Evolutionary conservation across 345 rosid genomes (phyloP), one percentile per base, ranked within the genome.

Genomic region (Anacardium occidentale): DNA sequence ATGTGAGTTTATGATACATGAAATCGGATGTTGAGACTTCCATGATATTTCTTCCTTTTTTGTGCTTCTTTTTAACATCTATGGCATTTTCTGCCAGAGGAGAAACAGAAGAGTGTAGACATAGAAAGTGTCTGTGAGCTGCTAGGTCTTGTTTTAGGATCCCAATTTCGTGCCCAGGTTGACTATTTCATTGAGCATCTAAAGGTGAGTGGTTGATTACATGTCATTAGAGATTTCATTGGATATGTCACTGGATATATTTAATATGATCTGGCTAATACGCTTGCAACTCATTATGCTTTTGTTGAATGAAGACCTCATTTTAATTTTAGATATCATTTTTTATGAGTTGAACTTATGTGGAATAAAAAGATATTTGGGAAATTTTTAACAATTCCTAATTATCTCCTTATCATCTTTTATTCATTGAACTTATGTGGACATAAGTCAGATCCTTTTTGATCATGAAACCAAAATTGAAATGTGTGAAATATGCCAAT

Each of bases 91-190:
- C 73, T 71, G 20, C 74, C 84, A 95, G 99, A 95, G 88, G 98
- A 95, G 82, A 89, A 86, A 77, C 97, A 92, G 76, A 91, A 91
- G 85, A 82, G 88, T 76, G 86, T 92, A 45, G 99, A 95, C 83
- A 85, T 91, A 52, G 99, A 95, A 79, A 92, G 88, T 74, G 89
- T 85, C 75, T 92, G 98, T 48, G 89, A 92, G 76, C 85, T 95
- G 74, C 83, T 95, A 79, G 88, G 83, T 69, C 84, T 89, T 66
- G 96, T 95, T 66, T 83, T 95, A 73, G 94, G 96, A 67, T 85
- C 92, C 64, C 85, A 80, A 74, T 91, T 86, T 68, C 87, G 76
- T 47, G 86, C 93, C 22, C 91, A 88, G 81, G 91, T 92, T 75
- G 94, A 92, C 79, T 81, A 84, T 68, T 88, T 95, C 59, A 75